Conservation (phyloP, 2,329 filamentous ascomycete species). For the Ceratocystis variospora region DNA sequence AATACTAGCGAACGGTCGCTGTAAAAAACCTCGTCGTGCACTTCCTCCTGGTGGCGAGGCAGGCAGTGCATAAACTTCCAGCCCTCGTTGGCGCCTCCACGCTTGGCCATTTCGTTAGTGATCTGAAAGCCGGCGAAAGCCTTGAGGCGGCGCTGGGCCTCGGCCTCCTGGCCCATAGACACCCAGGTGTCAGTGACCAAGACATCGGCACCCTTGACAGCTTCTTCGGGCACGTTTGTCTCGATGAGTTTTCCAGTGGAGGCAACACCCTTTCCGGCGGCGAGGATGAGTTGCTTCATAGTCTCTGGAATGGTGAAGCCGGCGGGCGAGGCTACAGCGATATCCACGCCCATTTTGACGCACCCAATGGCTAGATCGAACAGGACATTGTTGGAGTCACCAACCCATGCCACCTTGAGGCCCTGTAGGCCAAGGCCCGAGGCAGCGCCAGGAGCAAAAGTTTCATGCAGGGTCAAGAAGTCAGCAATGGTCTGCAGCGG, state of each 20-base stretch:
- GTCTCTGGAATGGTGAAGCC: constrained; percentile 67
- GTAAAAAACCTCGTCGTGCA: constrained; percentile 90
- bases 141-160: constrained; percentile 60
- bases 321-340: constrained; percentile 73
- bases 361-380: constrained; percentile 85
- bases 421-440: constrained; percentile 55
- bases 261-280: constrained; percentile 43
- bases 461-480: constrained; percentile 77
- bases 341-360: constrained; percentile 71
- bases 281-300: constrained; percentile 61
- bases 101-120: constrained; percentile 67
- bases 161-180: constrained; percentile 92
- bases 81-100: constrained; percentile 69
- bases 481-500: constrained; percentile 91
- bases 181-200: constrained; percentile 97
- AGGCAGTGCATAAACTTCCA: constrained; percentile 99
- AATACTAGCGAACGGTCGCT: constrained; percentile 75
- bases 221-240: constrained; percentile 71
- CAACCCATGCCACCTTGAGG: constrained; percentile 88
- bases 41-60: constrained; percentile 82
- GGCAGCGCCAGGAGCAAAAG: constrained; percentile 34
- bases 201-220: constrained; percentile 70
- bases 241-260: constrained; percentile 55
- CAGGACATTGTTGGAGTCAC: constrained; percentile 92
- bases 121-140: constrained; percentile 87